phyloP scores from a whole-genome alignment of 306 rosid genomes.

The Quercus dentata region DNA sequence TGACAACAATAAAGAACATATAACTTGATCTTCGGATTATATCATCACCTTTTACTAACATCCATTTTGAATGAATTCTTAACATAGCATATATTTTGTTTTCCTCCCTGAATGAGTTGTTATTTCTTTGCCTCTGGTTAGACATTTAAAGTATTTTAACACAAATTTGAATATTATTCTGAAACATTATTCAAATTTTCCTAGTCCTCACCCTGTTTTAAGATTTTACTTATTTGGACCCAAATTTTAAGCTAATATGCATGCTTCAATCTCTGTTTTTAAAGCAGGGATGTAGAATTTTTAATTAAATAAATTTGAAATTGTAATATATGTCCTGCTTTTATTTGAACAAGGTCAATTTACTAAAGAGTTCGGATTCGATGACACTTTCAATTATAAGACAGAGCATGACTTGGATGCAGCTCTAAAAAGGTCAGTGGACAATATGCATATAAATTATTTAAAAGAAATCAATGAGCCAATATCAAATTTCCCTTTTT shows the following conservation, averaged over 20 bases:
- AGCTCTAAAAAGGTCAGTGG: slow-evolving; percentile 13
- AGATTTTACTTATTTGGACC: too few species aligned
- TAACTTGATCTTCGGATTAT: too few species aligned
- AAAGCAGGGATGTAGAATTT: not conserved
- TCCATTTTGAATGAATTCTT: too few species aligned
- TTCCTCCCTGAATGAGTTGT: not conserved
- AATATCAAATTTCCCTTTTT: not conserved
- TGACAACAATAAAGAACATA: too few species aligned
- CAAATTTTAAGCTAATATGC: not conserved
- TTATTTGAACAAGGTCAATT: slow-evolving; percentile 3
- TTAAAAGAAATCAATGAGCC: not conserved
- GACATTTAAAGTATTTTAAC: not conserved
- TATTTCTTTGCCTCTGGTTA: not conserved
- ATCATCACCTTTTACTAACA: too few species aligned
- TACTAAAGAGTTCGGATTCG: slow-evolving; percentile 18
- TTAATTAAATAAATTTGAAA: not conserved
- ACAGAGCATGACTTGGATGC: slow-evolving; percentile 13
- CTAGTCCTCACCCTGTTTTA: not conserved
- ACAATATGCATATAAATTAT: not conserved
- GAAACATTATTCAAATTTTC: not conserved
- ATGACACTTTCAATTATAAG: slow-evolving; percentile 21
- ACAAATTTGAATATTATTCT: not conserved
- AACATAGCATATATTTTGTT: not conserved
- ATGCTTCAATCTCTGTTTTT: not conserved
- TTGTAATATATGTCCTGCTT: not conserved